Percentiles rank a stretch among this genome's conserved stretches.
These are phyloP conservation scores for Cladophialophora chaetospira DNA, from an alignment of 2,329 filamentous ascomycete genomes.

Conservation along the genomic window DNA sequence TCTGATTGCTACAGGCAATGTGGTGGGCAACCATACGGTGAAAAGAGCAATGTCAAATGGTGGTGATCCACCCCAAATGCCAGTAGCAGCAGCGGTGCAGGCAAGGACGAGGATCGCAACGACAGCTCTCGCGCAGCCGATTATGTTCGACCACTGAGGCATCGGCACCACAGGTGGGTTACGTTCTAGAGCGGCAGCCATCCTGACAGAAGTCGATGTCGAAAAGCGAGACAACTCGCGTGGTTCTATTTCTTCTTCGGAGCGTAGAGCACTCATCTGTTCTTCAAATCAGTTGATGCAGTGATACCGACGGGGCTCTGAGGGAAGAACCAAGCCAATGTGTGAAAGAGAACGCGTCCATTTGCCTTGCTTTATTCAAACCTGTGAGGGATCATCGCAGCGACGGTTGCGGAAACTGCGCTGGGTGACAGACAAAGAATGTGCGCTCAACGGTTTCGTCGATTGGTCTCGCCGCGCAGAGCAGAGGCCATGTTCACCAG, in stretches of 20 bases:
- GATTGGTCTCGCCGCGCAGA: slow-evolving; percentile 16
- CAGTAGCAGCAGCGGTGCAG: slow-evolving; percentile 24
- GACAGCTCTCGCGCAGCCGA: slow-evolving; percentile 28
- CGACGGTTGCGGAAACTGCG: slow-evolving; percentile 14
- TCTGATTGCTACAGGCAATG: not conserved
- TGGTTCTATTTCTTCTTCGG: slow-evolving; percentile 2
- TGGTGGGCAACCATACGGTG: slow-evolving; percentile 24
- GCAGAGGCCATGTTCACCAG: slow-evolving; percentile 3
- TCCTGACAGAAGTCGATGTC: slow-evolving; percentile 20
- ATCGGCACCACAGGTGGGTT: slow-evolving; percentile 27
- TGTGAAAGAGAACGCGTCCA: not conserved
- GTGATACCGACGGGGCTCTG: not conserved
- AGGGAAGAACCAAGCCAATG: not conserved
- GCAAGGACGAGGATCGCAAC: slow-evolving; percentile 25
- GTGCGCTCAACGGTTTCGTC: too few relatives aligned
- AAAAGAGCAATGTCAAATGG: slow-evolving; percentile 28
- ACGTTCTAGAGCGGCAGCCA: slow-evolving; percentile 3
- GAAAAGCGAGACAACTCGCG: slow-evolving; percentile 23
- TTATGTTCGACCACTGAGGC: slow-evolving; percentile 27
- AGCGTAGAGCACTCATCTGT: slow-evolving; percentile 13
- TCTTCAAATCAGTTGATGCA: not conserved
- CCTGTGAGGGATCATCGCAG: not conserved
- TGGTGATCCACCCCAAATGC: slow-evolving; percentile 25
- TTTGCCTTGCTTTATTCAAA: not conserved
- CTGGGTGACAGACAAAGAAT: slow-evolving; percentile 27